A percentile compares a stretch with the other conserved stretches of the same genome.
Evolutionary conservation across 169 alveolate genomes (phyloP).

Genomic region (Plasmodium gonderi): DNA sequence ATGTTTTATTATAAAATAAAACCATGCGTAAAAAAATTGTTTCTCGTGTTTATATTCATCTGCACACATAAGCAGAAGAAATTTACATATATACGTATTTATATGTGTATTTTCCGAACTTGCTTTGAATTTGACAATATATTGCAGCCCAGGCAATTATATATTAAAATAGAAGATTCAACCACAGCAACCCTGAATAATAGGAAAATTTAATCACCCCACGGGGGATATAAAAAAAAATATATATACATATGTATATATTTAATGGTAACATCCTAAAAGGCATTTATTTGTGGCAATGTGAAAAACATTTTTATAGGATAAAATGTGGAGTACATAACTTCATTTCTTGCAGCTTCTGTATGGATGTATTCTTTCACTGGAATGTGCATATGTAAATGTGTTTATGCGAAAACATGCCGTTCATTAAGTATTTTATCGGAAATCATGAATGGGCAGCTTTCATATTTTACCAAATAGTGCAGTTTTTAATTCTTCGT

Average conservation of each 20-base stretch:
- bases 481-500: slow-evolving; percentile 47
- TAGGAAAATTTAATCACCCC: background rate
- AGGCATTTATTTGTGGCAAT: background rate
- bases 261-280: background rate
- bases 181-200: slow-evolving; percentile 56
- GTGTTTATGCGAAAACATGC: background rate
- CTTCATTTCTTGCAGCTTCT: too few species aligned
- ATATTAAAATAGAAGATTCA: slow-evolving; percentile 62
- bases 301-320: background rate
- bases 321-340: too few species aligned
- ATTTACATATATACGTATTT: background rate
- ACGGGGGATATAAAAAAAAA: background rate
- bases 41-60: background rate
- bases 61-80: too few species aligned
- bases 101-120: slow-evolving; percentile 12
- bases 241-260: background rate
- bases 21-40: background rate
- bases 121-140: slow-evolving; percentile 69
- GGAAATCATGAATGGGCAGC: too few species aligned
- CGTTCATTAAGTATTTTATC: too few species aligned
- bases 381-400: background rate
- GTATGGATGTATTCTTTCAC: background rate
- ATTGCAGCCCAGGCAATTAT: slow-evolving; percentile 40
- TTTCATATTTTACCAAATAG: slow-evolving; percentile 40
- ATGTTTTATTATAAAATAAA: background rate